Evolutionary conservation across 768 basidiomycete species (phyloP), one percentile per base, ranked within the genome.

Genomic region (Mycena floridula): DNA sequence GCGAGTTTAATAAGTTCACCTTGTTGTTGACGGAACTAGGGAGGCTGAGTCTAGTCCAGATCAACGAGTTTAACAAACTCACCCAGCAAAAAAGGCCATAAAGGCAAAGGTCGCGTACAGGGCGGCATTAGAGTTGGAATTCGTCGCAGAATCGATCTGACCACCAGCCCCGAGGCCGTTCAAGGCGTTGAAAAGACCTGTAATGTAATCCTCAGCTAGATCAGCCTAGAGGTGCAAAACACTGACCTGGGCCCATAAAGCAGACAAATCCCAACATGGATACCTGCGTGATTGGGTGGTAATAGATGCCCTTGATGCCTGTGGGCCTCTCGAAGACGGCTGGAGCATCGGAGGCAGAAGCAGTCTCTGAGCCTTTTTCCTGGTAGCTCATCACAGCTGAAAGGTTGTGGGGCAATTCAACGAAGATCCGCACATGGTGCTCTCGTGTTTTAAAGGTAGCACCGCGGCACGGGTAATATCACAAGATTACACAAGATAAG

Each of bases 151-250:
- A 54, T 85, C 79, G 32, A 87, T 58, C 62, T 85, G 82, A 3
- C 89, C 89, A 37, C 84, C 87, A 37, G 73, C 88, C 4, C 90
- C 89, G 37, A 93, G 71, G 25, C 89, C 87, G 44, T 77, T 83
- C 54, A 89, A 66, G 0, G 87, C 80, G 55, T 89, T 91, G 65
- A 86, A 89, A 45, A 89, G 73, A 46, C 88, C 87, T 59, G 64
- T 65, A 45, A 67, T 50, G 22, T n/a, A 43, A 25, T 35, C 7
- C 15, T 18, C 2, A 15, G 7, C 8, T 23, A 20, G 20, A 30
- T 18, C 32, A 24, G n/a, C n/a, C n/a, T n/a, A n/a, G n/a, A n/a
- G 26, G 42, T 42, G 22, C 28, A 24, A 5, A 30, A 50, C 72
- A 75, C 58, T 68, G 63, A 62, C 71, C 73, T 49, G 72, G 72